Evolutionary conservation across 176 grass and related monocot genomes (phyloP), one percentile per base, ranked within the genome.

Genomic region (Eragrostis curvula): DNA sequence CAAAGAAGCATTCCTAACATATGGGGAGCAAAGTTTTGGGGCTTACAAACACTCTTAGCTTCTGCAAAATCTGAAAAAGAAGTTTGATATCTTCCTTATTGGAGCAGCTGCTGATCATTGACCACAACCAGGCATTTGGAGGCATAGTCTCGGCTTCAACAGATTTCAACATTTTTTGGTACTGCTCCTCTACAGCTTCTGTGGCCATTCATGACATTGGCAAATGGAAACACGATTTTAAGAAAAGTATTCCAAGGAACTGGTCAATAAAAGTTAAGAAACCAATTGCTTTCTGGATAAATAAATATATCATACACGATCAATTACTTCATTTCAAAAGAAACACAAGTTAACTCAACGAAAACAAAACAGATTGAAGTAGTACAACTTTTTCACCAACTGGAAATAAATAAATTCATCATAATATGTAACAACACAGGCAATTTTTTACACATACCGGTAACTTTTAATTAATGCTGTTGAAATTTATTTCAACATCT

Each of bases 101-200:
- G 53, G 89, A 90, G 82, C 88, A 96, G 80, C 87, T 90, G 51
- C 87, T 80, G 18, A 99, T 90, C 89, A 99, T 83, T 20, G 96
- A 99, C 93, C 93, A 96, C 81, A 96, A 78, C 87, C 80, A 93
- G 53, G 93, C 96, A 88, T 99, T 99, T 74, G 96, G 96, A 79
- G 96, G 92, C 93, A 96, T 99, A 36, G 96, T 96, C 82, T 73
- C 57, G 36, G 87, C 96, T 90, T 96, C 83, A 70, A 93, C 80
- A 82, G 93, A 99, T 83, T 96, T 92, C 58, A 88, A 43, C 80
- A 99, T 96, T 84, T 93, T 96, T 41, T 99, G 87, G 83, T 90
- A 91, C 80, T 91, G 70, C 68, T 98, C 96, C 82, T 90, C 58
- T 75, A 90, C 91, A 79, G 73, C 83, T 85, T 99, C 96, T 93